Base-by-base conservation (phyloP, 2,329 filamentous ascomycete genomes). In the Hortaea werneckii region DNA sequence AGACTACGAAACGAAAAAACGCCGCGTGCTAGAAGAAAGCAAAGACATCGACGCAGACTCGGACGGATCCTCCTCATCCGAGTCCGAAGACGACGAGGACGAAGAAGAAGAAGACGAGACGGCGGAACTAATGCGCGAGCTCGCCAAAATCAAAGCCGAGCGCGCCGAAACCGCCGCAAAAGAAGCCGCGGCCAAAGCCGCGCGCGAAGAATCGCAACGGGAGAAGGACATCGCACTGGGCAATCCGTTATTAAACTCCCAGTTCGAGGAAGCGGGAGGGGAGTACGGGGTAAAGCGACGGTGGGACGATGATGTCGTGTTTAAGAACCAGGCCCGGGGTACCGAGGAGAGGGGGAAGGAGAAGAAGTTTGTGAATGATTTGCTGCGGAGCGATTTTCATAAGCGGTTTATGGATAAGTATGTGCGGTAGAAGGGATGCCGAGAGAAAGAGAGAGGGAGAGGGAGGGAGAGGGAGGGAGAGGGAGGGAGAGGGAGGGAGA, bases 301-400 rank as follows among this genome's bases (percentile, higher is more conserved):
- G 57, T 98, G 92, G 92, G 92, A 98, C 58, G 92, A 98, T 59
- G 92, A 98, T 64, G 92, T 98, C 9, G 89, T 98, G 2, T 98
- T 98, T 71, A 96, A 95, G 73, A 98, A 98, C 66, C 92, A 98
- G 70, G 92, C 90, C 30, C 78, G 92, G 48, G 92, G 90, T 6
- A 95, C 89, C 0, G 90, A 96, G 62, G 87, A 95, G 52, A 89
- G 83, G 72, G 81, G 83, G 52, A 88, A 84, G 72, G 79, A 77
- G 68, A 64, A 63, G 58, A 52, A 57, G 44, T 98, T 98, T 69
- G 89, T 98, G 66, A 98, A 98, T 63, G 88, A 96, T 67, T 74
- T 95, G 60, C 71, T 96, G 52, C 82, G 90, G 51, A 95, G 88
- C 29, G 92, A 98, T 67, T 98, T 98, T 67, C 92, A 98, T 73